A percentile compares a stretch with the other conserved stretches of the same genome.
phyloP scores from a whole-genome alignment of 306 rosid species.

The Citrullus colocynthis region DNA sequence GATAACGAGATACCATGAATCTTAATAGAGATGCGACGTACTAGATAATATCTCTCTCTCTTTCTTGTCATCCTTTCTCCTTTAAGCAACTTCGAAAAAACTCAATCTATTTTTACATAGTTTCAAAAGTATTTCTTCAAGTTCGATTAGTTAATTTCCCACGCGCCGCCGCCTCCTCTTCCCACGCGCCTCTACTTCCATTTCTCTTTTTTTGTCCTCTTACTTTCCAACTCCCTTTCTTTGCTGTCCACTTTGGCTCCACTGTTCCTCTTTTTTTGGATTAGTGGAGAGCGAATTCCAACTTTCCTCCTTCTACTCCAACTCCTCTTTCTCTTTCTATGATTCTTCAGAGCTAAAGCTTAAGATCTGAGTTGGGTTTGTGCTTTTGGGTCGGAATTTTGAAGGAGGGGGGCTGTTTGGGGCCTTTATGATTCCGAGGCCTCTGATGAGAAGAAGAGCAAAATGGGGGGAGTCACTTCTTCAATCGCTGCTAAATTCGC shows the following conservation, averaged over 20 bases:
- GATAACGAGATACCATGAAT: slow-evolving; percentile 4
- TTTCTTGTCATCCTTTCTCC: neutral
- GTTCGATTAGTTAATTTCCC: neutral
- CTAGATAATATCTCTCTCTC: neutral
- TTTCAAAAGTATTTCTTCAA: neutral
- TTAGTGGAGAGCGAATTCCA: neutral
- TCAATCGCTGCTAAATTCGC: slow-evolving; percentile 96
- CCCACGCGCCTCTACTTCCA: neutral
- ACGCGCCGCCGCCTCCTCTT: neutral
- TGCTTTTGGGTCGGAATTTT: neutral
- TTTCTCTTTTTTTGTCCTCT: neutral
- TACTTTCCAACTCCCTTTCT: neutral
- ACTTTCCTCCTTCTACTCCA: neutral
- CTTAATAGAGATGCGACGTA: neutral
- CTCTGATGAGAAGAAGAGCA: slow-evolving; percentile 27
- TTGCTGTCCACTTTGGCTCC: neutral
- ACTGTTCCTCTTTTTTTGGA: slow-evolving; percentile 1
- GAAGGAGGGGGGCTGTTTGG: neutral
- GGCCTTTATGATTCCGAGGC: slow-evolving; percentile 24
- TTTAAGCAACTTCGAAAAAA: neutral
- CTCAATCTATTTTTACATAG: neutral
- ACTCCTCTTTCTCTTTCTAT: neutral
- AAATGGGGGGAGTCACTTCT: slow-evolving; percentile 91
- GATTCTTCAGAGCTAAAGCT: neutral
- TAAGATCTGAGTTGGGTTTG: neutral